Percentiles rank a stretch among this genome's conserved stretches.
phyloP scores from a whole-genome alignment of 23 red algal species.

The Gracilariopsis chorda region DNA sequence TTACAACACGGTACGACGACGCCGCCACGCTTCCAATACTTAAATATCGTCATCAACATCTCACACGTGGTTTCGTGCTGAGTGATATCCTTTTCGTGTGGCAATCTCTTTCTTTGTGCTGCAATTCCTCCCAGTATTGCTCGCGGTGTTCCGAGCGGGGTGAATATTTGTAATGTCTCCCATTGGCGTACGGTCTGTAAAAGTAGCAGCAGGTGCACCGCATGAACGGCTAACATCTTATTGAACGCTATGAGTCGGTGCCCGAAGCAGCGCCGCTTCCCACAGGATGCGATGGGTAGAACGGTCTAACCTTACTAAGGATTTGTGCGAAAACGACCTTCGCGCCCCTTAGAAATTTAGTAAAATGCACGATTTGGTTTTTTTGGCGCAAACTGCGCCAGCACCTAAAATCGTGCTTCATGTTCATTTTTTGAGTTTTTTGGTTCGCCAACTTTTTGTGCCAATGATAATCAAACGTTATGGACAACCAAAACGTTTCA shows the following conservation, averaged over 20 bases:
- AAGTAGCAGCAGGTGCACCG: neutral
- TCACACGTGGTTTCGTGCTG: neutral
- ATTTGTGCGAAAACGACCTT: too few relatives aligned
- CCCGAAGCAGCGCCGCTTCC: neutral
- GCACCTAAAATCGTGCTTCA: too few relatives aligned
- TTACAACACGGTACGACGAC: neutral
- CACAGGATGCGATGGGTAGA: neutral
- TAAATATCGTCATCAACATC: neutral
- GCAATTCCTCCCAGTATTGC: neutral
- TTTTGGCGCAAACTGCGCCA: too few relatives aligned
- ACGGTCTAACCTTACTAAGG: too few relatives aligned
- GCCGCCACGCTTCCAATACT: neutral
- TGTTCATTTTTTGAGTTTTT: too few relatives aligned
- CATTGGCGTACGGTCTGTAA: neutral
- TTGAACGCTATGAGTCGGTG: neutral
- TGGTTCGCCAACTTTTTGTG: too few relatives aligned
- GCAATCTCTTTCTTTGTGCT: neutral
- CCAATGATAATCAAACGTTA: too few relatives aligned
- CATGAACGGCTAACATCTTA: neutral
- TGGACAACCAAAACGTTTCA: too few relatives aligned
- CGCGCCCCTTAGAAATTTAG: too few relatives aligned
- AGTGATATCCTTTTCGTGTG: too few relatives aligned
- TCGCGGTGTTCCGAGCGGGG: neutral
- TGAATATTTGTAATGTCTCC: too few relatives aligned
- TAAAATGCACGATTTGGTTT: too few relatives aligned